Conservation (phyloP, 1,139 yeast species). For the Saccharomyces hybrid region DNA sequence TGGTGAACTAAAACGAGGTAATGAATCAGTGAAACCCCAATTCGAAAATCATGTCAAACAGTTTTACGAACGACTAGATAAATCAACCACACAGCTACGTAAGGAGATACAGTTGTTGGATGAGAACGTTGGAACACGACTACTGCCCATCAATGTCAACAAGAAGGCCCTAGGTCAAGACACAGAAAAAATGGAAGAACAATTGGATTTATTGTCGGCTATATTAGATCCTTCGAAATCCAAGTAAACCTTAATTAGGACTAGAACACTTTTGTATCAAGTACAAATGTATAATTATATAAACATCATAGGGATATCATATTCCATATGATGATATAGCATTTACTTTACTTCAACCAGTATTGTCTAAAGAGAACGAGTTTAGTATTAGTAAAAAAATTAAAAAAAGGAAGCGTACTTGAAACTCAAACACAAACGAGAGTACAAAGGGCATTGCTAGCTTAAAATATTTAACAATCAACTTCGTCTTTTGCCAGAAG, state of each 20-base stretch:
- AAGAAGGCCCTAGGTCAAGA: constrained; percentile 31
- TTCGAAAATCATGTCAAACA: constrained; percentile 25
- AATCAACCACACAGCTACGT: constrained; percentile 19
- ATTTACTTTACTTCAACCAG: neutral
- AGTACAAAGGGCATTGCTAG: neutral
- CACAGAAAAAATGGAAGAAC: constrained; percentile 28
- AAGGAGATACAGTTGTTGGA: constrained; percentile 27
- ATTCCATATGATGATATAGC: neutral
- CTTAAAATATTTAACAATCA: neutral
- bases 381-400: neutral
- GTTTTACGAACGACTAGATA: constrained; percentile 23
- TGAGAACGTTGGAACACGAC: constrained; percentile 26
- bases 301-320: neutral
- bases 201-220: constrained; percentile 9
- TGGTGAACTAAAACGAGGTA: constrained; percentile 28
- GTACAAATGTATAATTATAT: neutral
- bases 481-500: neutral
- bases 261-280: neutral
- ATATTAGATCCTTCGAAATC: neutral
- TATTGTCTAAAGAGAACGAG: neutral
- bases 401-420: neutral
- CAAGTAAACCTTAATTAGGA: neutral
- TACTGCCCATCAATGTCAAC: constrained; percentile 28
- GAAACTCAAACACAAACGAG: neutral
- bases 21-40: constrained; percentile 23